Percentiles rank a stretch among this genome's conserved stretches.
phyloP scores from a whole-genome alignment of 2,329 filamentous ascomycete species.

The Fusarium anguioides region DNA sequence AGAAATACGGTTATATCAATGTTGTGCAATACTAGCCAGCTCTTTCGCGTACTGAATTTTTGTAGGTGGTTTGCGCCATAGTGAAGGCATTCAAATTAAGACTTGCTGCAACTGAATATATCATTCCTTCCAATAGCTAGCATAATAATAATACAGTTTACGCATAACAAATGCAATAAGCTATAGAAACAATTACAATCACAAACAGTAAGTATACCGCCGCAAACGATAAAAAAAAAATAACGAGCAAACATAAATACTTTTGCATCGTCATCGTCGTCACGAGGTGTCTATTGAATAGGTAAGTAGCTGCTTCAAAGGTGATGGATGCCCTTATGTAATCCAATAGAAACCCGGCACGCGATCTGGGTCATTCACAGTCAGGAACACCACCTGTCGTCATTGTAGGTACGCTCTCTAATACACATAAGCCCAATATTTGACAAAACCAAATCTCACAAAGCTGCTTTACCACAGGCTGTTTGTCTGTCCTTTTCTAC shows the following conservation, averaged over 20 bases:
- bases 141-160: too few species aligned
- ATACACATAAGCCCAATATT: slow-evolving; percentile 10
- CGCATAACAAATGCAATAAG: background rate
- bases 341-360: slow-evolving; percentile 28
- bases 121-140: too few species aligned
- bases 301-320: background rate
- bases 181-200: background rate
- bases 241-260: background rate
- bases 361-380: slow-evolving; percentile 27
- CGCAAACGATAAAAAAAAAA: background rate
- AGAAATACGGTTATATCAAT: too few species aligned
- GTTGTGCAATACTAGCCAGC: too few species aligned
- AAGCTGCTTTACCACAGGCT: background rate
- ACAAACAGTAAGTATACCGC: background rate
- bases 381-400: slow-evolving; percentile 29
- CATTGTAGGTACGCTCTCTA: slow-evolving; percentile 8
- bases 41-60: too few species aligned
- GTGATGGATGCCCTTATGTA: slow-evolving; percentile 22
- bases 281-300: slow-evolving; percentile 20
- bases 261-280: background rate
- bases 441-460: background rate
- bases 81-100: too few species aligned
- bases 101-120: too few species aligned
- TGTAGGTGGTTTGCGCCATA: too few species aligned
- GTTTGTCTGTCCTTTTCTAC: too few species aligned